These are phyloP conservation scores for Pleurotus sapidus DNA, from an alignment of 768 basidiomycete species.

Conservation along the genomic window DNA sequence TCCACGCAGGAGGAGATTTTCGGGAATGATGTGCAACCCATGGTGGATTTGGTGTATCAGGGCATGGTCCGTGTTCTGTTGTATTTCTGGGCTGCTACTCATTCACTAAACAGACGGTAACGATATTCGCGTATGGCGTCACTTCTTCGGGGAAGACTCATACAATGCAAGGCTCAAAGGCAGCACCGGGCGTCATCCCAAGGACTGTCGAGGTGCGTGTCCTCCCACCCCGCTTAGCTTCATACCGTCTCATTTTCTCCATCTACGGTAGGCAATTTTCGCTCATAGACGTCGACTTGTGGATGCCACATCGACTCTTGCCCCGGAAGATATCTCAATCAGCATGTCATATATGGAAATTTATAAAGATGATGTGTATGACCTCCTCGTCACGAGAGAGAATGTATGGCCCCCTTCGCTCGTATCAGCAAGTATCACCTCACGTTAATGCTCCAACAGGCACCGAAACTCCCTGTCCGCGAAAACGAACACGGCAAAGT, in stretches of 20 bases:
- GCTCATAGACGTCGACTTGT: too few relatives aligned
- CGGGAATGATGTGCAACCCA: conserved; percentile 66
- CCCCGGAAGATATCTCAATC: conserved; percentile 39
- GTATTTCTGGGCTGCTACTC: not conserved
- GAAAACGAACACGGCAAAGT: conserved; percentile 52
- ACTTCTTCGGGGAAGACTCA: conserved; percentile 91
- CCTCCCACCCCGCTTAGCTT: not conserved
- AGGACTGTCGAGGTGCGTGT: conserved; percentile 64
- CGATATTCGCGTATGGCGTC: conserved; percentile 88
- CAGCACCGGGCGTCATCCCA: conserved; percentile 84
- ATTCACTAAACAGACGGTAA: conserved; percentile 57
- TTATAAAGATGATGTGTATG: conserved; percentile 89
- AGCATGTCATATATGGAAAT: conserved; percentile 84
- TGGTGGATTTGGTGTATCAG: conserved; percentile 74
- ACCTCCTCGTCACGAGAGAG: conserved; percentile 73
- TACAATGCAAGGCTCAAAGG: conserved; percentile 82
- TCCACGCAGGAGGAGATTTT: conserved; percentile 81
- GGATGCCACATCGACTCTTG: too few relatives aligned
- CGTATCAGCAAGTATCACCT: not conserved
- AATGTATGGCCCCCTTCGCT: conserved; percentile 41
- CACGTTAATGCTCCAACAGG: conserved; percentile 16
- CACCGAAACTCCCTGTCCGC: conserved; percentile 48
- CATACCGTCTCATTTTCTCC: too few relatives aligned
- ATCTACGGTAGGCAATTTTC: too few relatives aligned
- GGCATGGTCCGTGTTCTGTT: conserved; percentile 51